Base-by-base conservation (phyloP, 805 yeast genomes). In the Ogataea populi-albae region DNA sequence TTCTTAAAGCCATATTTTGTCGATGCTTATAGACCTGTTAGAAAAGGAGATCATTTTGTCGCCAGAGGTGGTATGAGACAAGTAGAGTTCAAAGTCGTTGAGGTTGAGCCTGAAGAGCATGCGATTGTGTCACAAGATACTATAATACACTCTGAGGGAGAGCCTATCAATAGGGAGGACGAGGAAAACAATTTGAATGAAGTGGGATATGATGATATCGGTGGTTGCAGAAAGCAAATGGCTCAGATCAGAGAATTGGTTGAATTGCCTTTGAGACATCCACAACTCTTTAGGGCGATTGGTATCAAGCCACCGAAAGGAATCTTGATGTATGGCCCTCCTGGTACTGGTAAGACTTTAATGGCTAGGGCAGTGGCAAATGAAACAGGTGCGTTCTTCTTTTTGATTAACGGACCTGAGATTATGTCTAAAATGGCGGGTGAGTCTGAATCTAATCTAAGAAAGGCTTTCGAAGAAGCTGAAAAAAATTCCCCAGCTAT, bases 341-440 rank as follows among this genome's bases (percentile, higher is more conserved):
- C 98, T 22, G 98, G 98, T 78, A 93, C 98, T 11, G 98, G 98
- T 85, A 93, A 93, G 68, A 93, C 98, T 21, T 73, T 93, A 51
- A 88, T 93, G 96, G 98, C 98, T 2, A 81, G 98, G 63, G 98
- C 98, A n/a, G 98, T 93, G 35, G 98, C 98, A 31, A 93, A 93
- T 56, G 98, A 93, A 67, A 93, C 98, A 17, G 98, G 98, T 59
- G 98, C 98, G 1, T 93, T 93, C 64, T 93, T 93, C 77, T 93
- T 93, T 64, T 76, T 93, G 55, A 93, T 93, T 65, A 93, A 93
- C 61, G 98, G 98, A 65, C 98, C 98, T 7, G 98, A 93, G 68
- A 95, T 93, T 58, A 93, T 93, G 98, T 89, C 98, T 37, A 93
- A 93, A 69, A 93, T 93, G 98, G 98, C 98, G 34, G 98, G 98